These are phyloP conservation scores for Coemansia sp. DNA, from an alignment of 192 early-diverging fungal species.

Conservation along the genomic window DNA sequence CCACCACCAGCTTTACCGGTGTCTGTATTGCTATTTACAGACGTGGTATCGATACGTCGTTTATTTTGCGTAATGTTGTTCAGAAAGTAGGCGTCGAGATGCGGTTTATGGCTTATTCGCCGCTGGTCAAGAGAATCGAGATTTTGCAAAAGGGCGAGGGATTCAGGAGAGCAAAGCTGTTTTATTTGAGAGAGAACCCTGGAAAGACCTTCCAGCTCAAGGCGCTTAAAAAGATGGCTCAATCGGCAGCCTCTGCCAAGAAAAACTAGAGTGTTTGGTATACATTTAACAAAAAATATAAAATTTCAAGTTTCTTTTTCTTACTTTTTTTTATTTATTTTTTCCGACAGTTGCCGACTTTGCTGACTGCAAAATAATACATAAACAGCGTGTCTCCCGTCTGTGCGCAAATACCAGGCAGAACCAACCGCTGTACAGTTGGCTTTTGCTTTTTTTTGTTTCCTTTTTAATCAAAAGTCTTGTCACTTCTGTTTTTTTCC, in stretches of 20 bases:
- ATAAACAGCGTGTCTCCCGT: no score
- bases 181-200: constrained; percentile 74
- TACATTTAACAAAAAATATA: no score
- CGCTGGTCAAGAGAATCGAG: constrained; percentile 72
- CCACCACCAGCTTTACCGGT: constrained; percentile 67
- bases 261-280: constrained; percentile 2
- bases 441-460: no score
- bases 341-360: no score
- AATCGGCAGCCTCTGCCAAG: constrained; percentile 25
- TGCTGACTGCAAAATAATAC: no score
- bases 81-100: constrained; percentile 76
- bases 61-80: constrained; percentile 77
- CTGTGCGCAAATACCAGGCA: no score
- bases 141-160: constrained; percentile 62
- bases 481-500: no score
- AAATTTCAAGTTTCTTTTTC: neutral
- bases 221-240: constrained; percentile 34
- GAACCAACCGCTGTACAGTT: no score
- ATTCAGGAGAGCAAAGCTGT: constrained; percentile 73
- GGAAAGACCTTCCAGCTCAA: constrained; percentile 68
- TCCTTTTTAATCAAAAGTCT: no score
- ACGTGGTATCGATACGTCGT: constrained; percentile 71
- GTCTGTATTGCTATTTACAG: constrained; percentile 72
- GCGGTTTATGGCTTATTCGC: constrained; percentile 72
- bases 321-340: constrained; percentile 2